Base-by-base conservation (phyloP, 2,329 filamentous ascomycete genomes). In the Saccharata proteae region DNA sequence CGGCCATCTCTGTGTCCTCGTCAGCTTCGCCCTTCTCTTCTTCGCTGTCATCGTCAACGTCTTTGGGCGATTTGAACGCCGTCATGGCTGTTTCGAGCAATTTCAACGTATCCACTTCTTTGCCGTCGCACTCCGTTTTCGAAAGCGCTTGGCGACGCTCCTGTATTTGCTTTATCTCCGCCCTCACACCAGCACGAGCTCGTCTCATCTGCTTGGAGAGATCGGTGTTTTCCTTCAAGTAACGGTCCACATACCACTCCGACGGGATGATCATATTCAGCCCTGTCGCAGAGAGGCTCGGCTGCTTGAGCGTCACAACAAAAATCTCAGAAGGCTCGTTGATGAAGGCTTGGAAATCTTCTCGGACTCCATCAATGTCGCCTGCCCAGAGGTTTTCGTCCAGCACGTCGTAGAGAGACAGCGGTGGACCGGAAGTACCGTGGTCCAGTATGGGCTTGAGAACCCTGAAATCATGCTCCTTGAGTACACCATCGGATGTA, bases 161-260 rank as follows among this genome's bases (percentile, higher is more conserved):
- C 51, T 51, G 26, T 46, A 48, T 36, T 17, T 51, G 38, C 14
- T 44, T 45, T 34, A 57, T 57, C 13, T 59, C 43, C 15, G 43
- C 38, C n/a, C 67, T 69, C 38, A 60, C 54, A 29, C 67, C 57
- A 4, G 33, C 33, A 10, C 33, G 24, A 13, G 26, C 28, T 13
- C 12, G 22, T 7, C 33, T 26, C 33, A 35, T 35, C 15, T 30
- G 29, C 19, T 35, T 35, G 5, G 33, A 18, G 19, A 13, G 30
- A 5, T 14, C 16, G 15, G 30, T 29, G 19, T 35, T 14, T 14
- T 23, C 22, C 3, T 14, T 23, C 26, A 75, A 54, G 45, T 77
- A 78, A 26, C 72, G 63, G 49, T 77, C 74, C 4, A 68, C 61
- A 40, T 71, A 74, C 43, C 73, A 64, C 2, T 59, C 55, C 2